These are phyloP conservation scores for Leccinum disarticulatum DNA, from an alignment of 768 basidiomycete genomes.

Conservation along the genomic window DNA sequence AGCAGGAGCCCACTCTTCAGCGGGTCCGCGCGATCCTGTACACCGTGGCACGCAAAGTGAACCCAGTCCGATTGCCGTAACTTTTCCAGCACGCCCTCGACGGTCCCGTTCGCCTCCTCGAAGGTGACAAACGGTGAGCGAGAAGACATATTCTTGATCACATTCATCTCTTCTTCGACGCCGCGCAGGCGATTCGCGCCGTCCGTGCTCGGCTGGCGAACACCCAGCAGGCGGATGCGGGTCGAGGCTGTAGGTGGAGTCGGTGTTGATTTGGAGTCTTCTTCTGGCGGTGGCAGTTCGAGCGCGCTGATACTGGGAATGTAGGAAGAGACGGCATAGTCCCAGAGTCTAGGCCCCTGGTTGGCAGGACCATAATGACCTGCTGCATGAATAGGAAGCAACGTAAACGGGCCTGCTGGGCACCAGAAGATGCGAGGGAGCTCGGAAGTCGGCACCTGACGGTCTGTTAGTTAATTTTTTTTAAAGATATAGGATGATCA, in stretches of 20 bases:
- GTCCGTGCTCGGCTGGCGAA: constrained; percentile 15
- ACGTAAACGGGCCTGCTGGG: not conserved
- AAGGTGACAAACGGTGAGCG: not conserved
- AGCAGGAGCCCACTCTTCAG: constrained; percentile 22
- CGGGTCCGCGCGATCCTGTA: constrained; percentile 19
- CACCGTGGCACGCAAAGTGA: constrained; percentile 36
- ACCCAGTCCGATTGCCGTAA: constrained; percentile 9
- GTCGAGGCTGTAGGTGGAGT: not conserved
- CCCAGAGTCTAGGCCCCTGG: not conserved
- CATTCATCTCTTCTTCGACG: constrained; percentile 20
- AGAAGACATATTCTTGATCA: constrained; percentile 1
- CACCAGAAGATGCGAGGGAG: not conserved
- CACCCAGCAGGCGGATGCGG: constrained; percentile 6
- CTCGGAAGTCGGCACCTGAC: not conserved
- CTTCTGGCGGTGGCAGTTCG: not conserved
- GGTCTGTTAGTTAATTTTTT: not conserved
- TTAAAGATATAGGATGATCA: not conserved
- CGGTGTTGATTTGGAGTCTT: not conserved
- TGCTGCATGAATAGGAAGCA: constrained; percentile 1
- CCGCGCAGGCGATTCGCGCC: not conserved
- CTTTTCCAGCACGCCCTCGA: not conserved
- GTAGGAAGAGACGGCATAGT: constrained; percentile 15
- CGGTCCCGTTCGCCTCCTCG: not conserved
- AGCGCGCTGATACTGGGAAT: constrained; percentile 10
- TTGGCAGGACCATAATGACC: not conserved